A percentile compares a stretch with the other conserved stretches of the same genome.
These are phyloP conservation scores for Achaetomiella virescens DNA, from an alignment of 495 filamentous ascomycete species.

Conservation along the genomic window DNA sequence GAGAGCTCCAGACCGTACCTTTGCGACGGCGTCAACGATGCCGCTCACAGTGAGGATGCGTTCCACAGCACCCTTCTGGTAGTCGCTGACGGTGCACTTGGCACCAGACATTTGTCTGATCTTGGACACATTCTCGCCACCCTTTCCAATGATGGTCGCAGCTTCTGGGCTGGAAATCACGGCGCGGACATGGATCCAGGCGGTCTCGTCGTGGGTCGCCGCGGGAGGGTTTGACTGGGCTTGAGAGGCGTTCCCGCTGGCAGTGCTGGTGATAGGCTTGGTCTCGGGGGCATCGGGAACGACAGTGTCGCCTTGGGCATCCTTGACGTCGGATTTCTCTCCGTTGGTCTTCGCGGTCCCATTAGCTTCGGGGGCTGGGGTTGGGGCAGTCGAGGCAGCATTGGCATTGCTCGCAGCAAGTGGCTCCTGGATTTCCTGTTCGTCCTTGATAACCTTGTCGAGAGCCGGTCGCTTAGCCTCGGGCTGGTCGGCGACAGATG, in stretches of 20 bases:
- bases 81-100: constrained; percentile 98
- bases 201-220: constrained; percentile 69
- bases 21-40: constrained; percentile 89
- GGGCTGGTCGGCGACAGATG: constrained; percentile 86
- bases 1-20: constrained; percentile 50
- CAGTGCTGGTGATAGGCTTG: constrained; percentile 42
- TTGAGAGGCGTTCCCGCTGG: constrained; percentile 38
- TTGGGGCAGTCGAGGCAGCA: constrained; percentile 17
- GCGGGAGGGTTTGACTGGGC: constrained; percentile 24
- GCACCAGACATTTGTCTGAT: constrained; percentile 87
- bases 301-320: constrained; percentile 58
- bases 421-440: constrained; percentile 37
- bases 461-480: constrained; percentile 95
- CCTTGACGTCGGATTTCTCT: constrained; percentile 52
- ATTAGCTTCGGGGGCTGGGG: constrained; percentile 31
- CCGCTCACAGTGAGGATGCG: constrained; percentile 96
- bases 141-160: constrained; percentile 96
- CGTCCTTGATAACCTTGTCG: constrained; percentile 72
- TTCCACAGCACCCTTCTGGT: constrained; percentile 91
- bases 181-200: constrained; percentile 93
- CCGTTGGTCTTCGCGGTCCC: constrained; percentile 43
- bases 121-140: constrained; percentile 94
- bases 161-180: constrained; percentile 96
- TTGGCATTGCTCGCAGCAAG: constrained; percentile 37
- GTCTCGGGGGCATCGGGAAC: constrained; percentile 61